Percentiles rank a stretch among this genome's conserved stretches.
These are phyloP conservation scores for Hypholoma sublateritium DNA, from an alignment of 768 basidiomycete genomes.

Conservation along the genomic window DNA sequence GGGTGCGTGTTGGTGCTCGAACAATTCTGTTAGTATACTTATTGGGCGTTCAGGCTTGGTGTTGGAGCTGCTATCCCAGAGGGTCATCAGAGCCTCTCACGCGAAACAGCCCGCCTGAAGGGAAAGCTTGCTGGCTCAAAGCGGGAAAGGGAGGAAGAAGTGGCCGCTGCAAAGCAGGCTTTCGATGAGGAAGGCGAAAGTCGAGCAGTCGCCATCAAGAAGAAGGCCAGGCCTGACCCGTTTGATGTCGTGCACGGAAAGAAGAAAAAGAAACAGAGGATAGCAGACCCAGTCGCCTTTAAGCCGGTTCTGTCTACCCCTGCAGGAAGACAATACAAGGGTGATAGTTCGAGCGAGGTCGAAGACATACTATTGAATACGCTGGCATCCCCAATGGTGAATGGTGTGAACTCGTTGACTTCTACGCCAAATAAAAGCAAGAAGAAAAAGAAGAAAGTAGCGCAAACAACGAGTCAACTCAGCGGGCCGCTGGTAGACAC, in stretches of 20 bases:
- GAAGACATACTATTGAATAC: neutral
- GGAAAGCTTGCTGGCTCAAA: constrained; percentile 57
- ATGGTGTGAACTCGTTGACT: neutral
- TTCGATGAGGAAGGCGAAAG: constrained; percentile 56
- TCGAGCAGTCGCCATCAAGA: constrained; percentile 55
- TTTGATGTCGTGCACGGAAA: constrained; percentile 48
- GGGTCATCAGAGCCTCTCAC: constrained; percentile 40
- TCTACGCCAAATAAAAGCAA: constrained; percentile 1
- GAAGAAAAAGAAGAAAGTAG: neutral
- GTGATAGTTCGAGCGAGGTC: constrained; percentile 6
- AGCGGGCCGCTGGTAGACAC: neutral
- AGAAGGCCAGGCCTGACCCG: constrained; percentile 59
- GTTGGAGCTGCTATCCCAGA: constrained; percentile 65
- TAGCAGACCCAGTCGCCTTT: constrained; percentile 1
- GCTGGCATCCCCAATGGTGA: neutral
- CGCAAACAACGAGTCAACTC: neutral
- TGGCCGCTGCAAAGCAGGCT: constrained; percentile 16
- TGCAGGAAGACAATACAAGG: neutral
- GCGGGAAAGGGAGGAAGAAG: constrained; percentile 39
- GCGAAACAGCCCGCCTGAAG: constrained; percentile 64
- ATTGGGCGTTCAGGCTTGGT: constrained; percentile 52
- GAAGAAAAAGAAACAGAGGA: constrained; percentile 39
- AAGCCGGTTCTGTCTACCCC: neutral
- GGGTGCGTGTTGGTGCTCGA: constrained; percentile 16
- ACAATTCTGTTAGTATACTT: constrained; percentile 6